Conservation (phyloP, 1,284 basidiomycete genomes). For the Sporisorium sorghi region DNA sequence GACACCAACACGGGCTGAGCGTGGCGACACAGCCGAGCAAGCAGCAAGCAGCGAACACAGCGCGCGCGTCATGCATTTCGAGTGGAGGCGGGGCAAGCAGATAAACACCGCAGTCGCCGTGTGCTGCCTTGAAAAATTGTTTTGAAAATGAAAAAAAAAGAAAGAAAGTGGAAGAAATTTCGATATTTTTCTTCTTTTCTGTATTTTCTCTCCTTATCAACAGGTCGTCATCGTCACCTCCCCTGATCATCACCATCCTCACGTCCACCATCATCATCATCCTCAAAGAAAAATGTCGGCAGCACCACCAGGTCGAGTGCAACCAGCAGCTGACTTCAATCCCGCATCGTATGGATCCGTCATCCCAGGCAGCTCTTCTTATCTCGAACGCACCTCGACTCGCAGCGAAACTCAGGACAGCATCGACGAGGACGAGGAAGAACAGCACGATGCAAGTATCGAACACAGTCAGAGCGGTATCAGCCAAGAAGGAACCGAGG, state of each 20-base stretch:
- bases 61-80: no score
- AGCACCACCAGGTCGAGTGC: constrained; percentile 40
- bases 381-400: constrained; percentile 22
- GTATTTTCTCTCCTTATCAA: background rate
- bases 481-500: constrained; percentile 19
- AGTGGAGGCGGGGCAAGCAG: constrained; percentile 7
- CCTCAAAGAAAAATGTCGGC: constrained; percentile 24
- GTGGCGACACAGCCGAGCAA: background rate
- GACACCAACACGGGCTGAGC: constrained; percentile 3
- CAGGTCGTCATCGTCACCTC: no score
- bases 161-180: constrained; percentile 40
- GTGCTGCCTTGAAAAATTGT: background rate
- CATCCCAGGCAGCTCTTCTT: constrained; percentile 17
- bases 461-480: constrained; percentile 16
- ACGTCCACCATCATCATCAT: constrained; percentile 3
- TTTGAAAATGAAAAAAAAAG: background rate
- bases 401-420: constrained; percentile 31
- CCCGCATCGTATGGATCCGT: constrained; percentile 43
- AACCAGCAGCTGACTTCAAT: constrained; percentile 31
- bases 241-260: background rate
- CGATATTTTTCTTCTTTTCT: constrained; percentile 11
- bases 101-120: constrained; percentile 7
- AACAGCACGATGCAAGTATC: background rate
- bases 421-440: constrained; percentile 21
- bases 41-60: no score